phyloP scores from a whole-genome alignment of 805 yeast genomes.

The Candida bentonensis region DNA sequence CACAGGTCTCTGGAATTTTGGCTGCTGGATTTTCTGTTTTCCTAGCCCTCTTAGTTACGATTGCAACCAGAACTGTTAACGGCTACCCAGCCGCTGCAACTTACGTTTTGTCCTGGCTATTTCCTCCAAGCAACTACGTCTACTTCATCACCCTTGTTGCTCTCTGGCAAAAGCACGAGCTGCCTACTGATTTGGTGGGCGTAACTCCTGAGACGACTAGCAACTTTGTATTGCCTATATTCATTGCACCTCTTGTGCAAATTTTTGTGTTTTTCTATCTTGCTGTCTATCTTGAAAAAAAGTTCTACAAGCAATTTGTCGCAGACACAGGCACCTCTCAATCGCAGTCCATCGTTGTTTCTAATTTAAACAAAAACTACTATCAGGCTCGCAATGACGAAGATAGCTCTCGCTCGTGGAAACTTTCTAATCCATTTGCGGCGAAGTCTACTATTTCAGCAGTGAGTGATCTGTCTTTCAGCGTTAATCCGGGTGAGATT shows the following conservation, averaged over 20 bases:
- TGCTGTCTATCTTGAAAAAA: not conserved
- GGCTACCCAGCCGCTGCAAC: constrained; percentile 14
- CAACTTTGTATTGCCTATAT: not conserved
- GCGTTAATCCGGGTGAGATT: constrained; percentile 19
- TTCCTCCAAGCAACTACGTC: constrained; percentile 24
- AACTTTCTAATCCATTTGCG: not conserved
- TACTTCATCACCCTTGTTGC: constrained; percentile 21
- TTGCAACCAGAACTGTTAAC: constrained; percentile 16
- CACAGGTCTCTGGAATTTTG: constrained; percentile 21
- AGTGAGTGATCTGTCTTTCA: constrained; percentile 17
- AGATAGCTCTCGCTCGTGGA: not conserved
- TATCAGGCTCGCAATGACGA: not conserved
- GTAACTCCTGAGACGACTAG: constrained; percentile 16
- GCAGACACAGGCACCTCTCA: not conserved
- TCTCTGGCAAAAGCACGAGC: constrained; percentile 15
- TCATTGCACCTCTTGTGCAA: not conserved
- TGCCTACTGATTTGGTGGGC: constrained; percentile 13
- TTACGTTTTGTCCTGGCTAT: constrained; percentile 18
- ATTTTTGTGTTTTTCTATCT: not conserved
- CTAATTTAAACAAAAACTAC: not conserved
- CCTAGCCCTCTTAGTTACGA: constrained; percentile 20
- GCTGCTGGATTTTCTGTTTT: constrained; percentile 20
- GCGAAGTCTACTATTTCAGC: constrained; percentile 14
- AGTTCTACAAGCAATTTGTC: not conserved
- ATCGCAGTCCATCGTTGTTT: not conserved